Conservation (phyloP, 176 grass and related monocot genomes). For the Triticum turgidum region DNA sequence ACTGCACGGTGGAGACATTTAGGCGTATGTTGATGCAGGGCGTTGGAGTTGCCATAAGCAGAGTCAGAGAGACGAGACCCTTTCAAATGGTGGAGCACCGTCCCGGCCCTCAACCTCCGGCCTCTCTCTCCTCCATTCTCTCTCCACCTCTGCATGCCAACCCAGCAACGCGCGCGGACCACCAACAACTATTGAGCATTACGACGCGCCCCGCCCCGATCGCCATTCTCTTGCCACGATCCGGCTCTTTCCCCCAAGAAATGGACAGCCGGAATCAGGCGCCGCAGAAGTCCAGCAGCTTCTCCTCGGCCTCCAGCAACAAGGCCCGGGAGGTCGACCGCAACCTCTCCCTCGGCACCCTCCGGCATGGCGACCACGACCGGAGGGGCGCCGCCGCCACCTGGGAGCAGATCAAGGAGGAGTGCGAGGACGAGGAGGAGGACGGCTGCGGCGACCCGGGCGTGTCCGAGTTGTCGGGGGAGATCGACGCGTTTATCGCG, state of each 20-base stretch:
- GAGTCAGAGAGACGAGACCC: slow-evolving; percentile 21
- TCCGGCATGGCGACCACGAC: slow-evolving; percentile 26
- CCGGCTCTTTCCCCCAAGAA: slow-evolving; percentile 30
- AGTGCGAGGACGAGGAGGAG: slow-evolving; percentile 52
- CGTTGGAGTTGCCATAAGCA: not conserved
- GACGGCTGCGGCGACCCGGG: slow-evolving; percentile 26
- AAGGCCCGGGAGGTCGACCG: slow-evolving; percentile 61
- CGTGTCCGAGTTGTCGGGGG: slow-evolving; percentile 53
- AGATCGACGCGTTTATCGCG: slow-evolving; percentile 63
- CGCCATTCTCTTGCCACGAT: slow-evolving; percentile 11
- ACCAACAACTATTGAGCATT: slow-evolving; percentile 20
- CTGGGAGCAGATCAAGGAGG: slow-evolving; percentile 68
- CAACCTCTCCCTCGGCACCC: slow-evolving; percentile 71
- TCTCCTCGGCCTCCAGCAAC: slow-evolving; percentile 36
- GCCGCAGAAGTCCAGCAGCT: slow-evolving; percentile 49
- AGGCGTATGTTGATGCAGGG: too few relatives aligned
- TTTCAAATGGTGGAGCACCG: slow-evolving; percentile 15
- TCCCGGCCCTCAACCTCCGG: slow-evolving; percentile 24
- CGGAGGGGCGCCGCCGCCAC: slow-evolving; percentile 24
- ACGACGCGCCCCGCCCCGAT: not conserved
- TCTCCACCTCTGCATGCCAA: slow-evolving; percentile 40
- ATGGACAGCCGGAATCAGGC: slow-evolving; percentile 47
- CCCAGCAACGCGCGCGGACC: slow-evolving; percentile 12
- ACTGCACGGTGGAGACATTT: too few relatives aligned
- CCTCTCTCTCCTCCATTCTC: slow-evolving; percentile 27